Evolutionary conservation across 192 early-diverging fungal species (phyloP).

Genomic region (Piromyces finnis): DNA sequence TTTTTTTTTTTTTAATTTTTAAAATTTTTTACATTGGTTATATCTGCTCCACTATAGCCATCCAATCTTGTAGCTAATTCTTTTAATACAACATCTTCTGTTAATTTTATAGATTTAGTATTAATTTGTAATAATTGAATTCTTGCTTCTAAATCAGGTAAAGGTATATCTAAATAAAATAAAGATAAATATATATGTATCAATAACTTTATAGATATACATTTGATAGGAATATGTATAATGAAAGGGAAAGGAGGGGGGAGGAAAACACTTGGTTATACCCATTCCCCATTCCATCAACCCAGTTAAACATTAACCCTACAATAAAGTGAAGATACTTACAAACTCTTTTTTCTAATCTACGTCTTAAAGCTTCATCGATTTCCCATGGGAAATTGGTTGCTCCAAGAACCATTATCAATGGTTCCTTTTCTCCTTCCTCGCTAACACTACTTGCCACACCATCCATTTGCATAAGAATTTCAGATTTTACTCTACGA

Average conservation of each 20-base stretch:
- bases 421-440: conserved; percentile 9
- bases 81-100: conserved; percentile 19
- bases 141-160: conserved; percentile 28
- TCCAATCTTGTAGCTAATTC: conserved; percentile 27
- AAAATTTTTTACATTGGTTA: conserved; percentile 25
- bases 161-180: conserved; percentile 10
- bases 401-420: conserved; percentile 45
- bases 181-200: too few relatives aligned
- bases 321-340: too few relatives aligned
- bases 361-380: conserved; percentile 36
- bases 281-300: too few relatives aligned
- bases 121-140: conserved; percentile 29
- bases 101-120: conserved; percentile 23
- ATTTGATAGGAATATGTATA: too few relatives aligned
- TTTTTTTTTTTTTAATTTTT: too few relatives aligned
- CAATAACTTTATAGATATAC: too few relatives aligned
- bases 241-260: too few relatives aligned
- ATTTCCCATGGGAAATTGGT: conserved; percentile 61
- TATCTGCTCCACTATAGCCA: conserved; percentile 41
- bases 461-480: conserved; percentile 50
- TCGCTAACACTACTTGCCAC: conserved; percentile 10
- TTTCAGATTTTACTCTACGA: conserved; percentile 33
- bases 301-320: too few relatives aligned
- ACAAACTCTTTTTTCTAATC: conserved; percentile 46
- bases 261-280: too few relatives aligned